Conservation (phyloP, 768 basidiomycete species). For the Tricholoma sp. region DNA sequence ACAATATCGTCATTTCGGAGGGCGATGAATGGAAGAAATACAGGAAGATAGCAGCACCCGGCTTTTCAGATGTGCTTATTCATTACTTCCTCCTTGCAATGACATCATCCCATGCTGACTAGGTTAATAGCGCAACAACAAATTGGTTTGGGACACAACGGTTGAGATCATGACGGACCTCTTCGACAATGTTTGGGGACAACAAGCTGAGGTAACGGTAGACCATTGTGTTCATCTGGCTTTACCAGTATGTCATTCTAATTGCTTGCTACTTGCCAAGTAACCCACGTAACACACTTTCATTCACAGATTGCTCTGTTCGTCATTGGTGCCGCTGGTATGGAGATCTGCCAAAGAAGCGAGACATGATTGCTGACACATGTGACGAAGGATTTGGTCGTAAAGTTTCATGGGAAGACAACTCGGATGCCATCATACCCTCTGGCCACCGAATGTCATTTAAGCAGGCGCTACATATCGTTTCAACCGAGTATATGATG, state of each 20-base stretch:
- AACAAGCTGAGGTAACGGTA: conserved; percentile 31
- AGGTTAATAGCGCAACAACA: too few species aligned
- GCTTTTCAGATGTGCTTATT: conserved; percentile 61
- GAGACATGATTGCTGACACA: background rate
- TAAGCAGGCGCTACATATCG: conserved; percentile 42
- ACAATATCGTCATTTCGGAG: too few species aligned
- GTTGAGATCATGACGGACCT: conserved; percentile 36
- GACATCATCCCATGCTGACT: background rate
- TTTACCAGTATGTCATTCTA: conserved; percentile 32
- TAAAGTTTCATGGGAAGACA: conserved; percentile 43
- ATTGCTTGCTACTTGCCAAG: background rate
- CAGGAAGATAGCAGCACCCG: too few species aligned
- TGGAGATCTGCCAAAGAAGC: background rate
- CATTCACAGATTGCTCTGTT: conserved; percentile 45
- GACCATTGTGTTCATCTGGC: conserved; percentile 50
- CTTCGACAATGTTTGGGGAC: conserved; percentile 45
- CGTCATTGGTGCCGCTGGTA: conserved; percentile 51
- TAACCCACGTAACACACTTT: conserved; percentile 2
- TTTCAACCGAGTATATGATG: conserved; percentile 31
- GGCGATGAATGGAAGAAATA: too few species aligned
- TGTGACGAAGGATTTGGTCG: conserved; percentile 43
- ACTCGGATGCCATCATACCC: conserved; percentile 29
- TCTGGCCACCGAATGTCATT: conserved; percentile 43
- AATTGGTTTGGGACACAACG: conserved; percentile 47
- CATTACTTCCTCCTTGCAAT: background rate